Evolutionary conservation across 2,329 filamentous ascomycete species (phyloP), one percentile per base, ranked within the genome.

Genomic region (Pochonia chlamydosporia): DNA sequence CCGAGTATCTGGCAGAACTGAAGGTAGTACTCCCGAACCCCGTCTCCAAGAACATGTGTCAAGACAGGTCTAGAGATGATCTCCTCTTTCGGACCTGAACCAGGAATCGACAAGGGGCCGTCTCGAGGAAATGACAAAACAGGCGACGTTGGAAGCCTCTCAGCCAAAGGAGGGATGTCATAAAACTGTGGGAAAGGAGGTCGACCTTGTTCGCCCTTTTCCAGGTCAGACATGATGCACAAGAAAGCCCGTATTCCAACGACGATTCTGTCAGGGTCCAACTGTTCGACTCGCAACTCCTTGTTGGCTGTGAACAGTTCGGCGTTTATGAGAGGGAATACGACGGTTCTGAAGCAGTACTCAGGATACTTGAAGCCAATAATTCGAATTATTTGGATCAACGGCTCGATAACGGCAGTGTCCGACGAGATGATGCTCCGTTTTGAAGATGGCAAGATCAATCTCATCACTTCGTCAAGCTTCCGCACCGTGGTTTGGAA

Each of bases 221-320:
- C 93, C 23, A 97, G 73, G 63, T 99, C 93, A 1, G 87, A 80
- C 81, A 99, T 92, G 55, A 97, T 89, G 26, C 87, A 88, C 24
- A 99, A 75, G 62, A 97, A 99, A 3, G 93, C 88, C 52, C 90
- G 82, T 52, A 99, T 99, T 3, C 91, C 93, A 56, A 99, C 87
- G n/a, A 97, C 92, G 70, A 96, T 95, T 58, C 89, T 86, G 61
- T 99, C 95, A 1, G 95, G 93, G 52, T 99, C 93, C 52, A 99
- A 77, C 60, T 95, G 89, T 60, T 97, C 93, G 24, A 96, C 87
- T 60, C 82, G 90, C 36, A 93, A 70, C 39, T 96, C 88, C 58
- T 84, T 77, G 53, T 88, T 73, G 16, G 83, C 81, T 24, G 79
- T 75, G 62, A 96, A 93, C n/a, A 90, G 73, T 44, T 96, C 92